phyloP scores from a whole-genome alignment of 2,329 filamentous ascomycete genomes.

The Aspergillus hiratsukae region DNA sequence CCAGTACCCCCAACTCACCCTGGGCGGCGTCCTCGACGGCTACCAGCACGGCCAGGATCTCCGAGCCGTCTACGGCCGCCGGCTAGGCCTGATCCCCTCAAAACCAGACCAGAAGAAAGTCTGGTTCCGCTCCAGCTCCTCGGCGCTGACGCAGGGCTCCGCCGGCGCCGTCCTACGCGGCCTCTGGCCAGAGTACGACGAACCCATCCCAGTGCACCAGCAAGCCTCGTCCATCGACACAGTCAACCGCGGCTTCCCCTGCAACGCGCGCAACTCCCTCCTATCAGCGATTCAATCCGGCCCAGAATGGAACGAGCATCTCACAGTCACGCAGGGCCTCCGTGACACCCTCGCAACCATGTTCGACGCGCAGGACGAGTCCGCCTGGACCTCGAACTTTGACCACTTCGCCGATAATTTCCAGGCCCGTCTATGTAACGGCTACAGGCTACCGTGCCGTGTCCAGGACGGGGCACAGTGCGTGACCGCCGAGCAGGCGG shows the following conservation, averaged over 20 bases:
- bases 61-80: slow-evolving; percentile 28
- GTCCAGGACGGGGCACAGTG: slow-evolving; percentile 23
- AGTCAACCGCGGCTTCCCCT: slow-evolving; percentile 34
- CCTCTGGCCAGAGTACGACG: slow-evolving; percentile 31
- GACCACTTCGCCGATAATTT: slow-evolving; percentile 41
- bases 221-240: slow-evolving; percentile 34
- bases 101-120: slow-evolving; percentile 21
- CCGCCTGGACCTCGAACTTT: slow-evolving; percentile 32
- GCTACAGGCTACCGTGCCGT: slow-evolving; percentile 34
- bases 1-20: slow-evolving; percentile 38
- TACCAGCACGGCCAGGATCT: slow-evolving; percentile 36
- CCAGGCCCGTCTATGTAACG: slow-evolving; percentile 38
- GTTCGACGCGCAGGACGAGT: slow-evolving; percentile 24
- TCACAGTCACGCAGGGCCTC: slow-evolving; percentile 27
- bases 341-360: slow-evolving; percentile 27
- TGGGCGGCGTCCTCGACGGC: slow-evolving; percentile 36
- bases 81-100: slow-evolving; percentile 28
- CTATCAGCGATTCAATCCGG: slow-evolving; percentile 26
- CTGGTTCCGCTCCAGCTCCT: slow-evolving; percentile 37
- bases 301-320: slow-evolving; percentile 32
- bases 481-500: slow-evolving; percentile 28
- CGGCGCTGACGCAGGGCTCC: slow-evolving; percentile 32
- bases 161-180: slow-evolving; percentile 38
- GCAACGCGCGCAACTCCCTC: slow-evolving; percentile 19
- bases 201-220: slow-evolving; percentile 34